Conservation (phyloP, 805 yeast genomes). For the Kazachstania psychrophila region DNA sequence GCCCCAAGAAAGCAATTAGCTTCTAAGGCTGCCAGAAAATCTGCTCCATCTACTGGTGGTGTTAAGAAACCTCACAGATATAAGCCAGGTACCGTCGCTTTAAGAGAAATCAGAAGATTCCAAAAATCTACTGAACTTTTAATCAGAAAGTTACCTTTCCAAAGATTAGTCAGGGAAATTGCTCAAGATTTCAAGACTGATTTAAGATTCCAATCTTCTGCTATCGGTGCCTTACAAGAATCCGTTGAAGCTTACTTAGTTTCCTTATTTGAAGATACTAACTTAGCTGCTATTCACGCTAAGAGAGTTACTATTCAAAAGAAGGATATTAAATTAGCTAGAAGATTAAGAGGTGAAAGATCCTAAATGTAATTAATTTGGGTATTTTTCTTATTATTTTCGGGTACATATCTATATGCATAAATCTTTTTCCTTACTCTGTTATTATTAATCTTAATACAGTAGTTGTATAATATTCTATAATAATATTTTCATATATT, state of each 20-base stretch:
- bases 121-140: conserved; percentile 91
- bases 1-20: conserved; percentile 92
- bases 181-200: conserved; percentile 90
- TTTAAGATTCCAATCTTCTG: conserved; percentile 92
- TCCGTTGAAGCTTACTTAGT: conserved; percentile 97
- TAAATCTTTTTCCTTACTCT: neutral
- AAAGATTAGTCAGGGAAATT: conserved; percentile 90
- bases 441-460: neutral
- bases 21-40: conserved; percentile 85
- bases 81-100: conserved; percentile 94
- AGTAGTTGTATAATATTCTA: conserved; percentile 1
- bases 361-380: conserved; percentile 36
- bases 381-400: conserved; percentile 1
- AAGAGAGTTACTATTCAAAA: conserved; percentile 97
- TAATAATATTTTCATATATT: too few species aligned
- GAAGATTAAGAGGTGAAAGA: conserved; percentile 96
- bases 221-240: conserved; percentile 95
- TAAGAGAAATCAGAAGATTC: conserved; percentile 94
- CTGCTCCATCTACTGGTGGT: conserved; percentile 87
- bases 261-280: conserved; percentile 91
- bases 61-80: conserved; percentile 91
- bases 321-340: conserved; percentile 95
- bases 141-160: conserved; percentile 94
- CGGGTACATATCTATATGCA: conserved; percentile 2
- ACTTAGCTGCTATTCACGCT: conserved; percentile 97